Evolutionary conservation across 768 basidiomycete species (phyloP).

Genomic region (Candolleomyces eurysporus): DNA sequence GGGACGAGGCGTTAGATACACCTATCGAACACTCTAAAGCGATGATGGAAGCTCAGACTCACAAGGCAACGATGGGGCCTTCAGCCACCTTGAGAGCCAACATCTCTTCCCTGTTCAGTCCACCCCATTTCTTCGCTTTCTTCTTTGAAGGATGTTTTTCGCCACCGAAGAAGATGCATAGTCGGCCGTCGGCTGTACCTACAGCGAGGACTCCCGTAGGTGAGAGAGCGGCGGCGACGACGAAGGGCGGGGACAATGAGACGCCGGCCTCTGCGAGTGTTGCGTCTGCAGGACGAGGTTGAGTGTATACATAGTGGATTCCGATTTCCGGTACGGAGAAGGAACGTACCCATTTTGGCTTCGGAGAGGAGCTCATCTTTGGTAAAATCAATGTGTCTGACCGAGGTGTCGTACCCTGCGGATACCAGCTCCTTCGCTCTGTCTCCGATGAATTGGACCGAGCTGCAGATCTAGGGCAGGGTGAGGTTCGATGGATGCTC

Average conservation of each 20-base stretch:
- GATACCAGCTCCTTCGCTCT: constrained; percentile 72
- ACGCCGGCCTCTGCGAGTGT: constrained; percentile 41
- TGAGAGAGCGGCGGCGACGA: constrained; percentile 62
- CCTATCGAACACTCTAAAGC: too few species aligned
- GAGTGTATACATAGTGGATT: constrained; percentile 29
- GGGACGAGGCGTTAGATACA: not conserved
- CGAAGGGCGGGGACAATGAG: constrained; percentile 71
- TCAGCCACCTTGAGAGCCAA: constrained; percentile 54
- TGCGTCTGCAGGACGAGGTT: not conserved
- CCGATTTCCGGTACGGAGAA: not conserved
- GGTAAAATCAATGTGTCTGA: constrained; percentile 66
- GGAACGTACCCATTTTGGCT: constrained; percentile 51
- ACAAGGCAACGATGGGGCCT: constrained; percentile 76
- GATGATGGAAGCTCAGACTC: constrained; percentile 27
- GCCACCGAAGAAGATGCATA: constrained; percentile 69
- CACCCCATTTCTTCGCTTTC: constrained; percentile 71
- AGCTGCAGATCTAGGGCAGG: constrained; percentile 53
- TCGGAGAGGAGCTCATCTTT: constrained; percentile 58
- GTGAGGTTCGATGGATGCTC: too few species aligned
- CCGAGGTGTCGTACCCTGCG: constrained; percentile 69
- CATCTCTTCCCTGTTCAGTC: constrained; percentile 49
- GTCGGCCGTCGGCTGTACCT: constrained; percentile 72
- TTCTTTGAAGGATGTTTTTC: constrained; percentile 51
- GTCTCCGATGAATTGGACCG: constrained; percentile 68
- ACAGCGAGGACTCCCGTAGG: constrained; percentile 60